Base-by-base conservation (phyloP, 106 monocot species). In the Acorus gramineus region DNA sequence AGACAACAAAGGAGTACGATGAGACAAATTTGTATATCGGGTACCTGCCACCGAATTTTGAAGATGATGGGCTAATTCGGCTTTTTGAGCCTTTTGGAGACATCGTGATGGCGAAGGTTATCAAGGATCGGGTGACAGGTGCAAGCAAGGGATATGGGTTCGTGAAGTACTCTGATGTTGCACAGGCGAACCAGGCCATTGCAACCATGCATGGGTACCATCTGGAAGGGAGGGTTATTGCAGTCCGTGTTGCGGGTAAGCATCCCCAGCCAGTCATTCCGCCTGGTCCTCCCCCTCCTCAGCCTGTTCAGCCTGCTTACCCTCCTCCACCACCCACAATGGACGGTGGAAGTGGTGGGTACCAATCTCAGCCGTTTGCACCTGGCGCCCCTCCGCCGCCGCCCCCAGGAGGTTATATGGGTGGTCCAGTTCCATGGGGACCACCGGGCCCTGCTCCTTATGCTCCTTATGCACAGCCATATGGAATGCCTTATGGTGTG, bases 1-100 rank as follows among this genome's bases (percentile, higher is more conserved):
- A 82, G 78, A 28, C 28, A 28, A 28, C 28, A 28, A 96, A 89
- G 65, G 90, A 90, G 14, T 80, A 82, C 50, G 95, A 96, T 70
- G 95, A 96, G 53, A 87, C 86, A 44, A 96, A 96, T 57, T 68
- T 96, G 14, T 96, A 96, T 55, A 87, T 96, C 63, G 95, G 90
- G 8, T 90, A 85, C 50, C 65, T 96, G 43, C 90, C 95, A 3
- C 82, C 87, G 46, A 87, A 63, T 57, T 64, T 96, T 51, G 90
- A 87, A 64, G 90, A 96, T 65, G 87, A 82, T 64, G 78, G 76
- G 9, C 64, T 96, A 53, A 90, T 90, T 6, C 75, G 82, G 4
- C 56, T 87, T 50, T 96, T 96, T 71, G 73, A 84, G 4, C 52
- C 80, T 14, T 96, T 87, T 59, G 95, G 95, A 7, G 82, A 82